Conservation (phyloP, 805 yeast genomes). For the Saturnispora hagleri region DNA sequence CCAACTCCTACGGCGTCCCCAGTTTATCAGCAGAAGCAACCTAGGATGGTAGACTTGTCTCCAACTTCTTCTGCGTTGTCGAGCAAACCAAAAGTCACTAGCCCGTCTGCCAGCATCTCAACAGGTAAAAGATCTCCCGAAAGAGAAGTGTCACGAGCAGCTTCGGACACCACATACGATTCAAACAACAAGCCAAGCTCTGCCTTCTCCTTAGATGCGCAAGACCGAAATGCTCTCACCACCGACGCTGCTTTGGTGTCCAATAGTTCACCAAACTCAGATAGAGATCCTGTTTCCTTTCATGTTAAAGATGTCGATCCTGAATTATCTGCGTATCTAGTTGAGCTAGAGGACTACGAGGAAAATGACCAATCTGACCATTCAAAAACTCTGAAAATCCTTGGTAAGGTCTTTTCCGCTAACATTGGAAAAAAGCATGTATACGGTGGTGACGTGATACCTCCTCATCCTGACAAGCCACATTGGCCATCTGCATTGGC, state of each 20-base stretch:
- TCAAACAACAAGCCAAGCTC: neutral
- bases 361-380: neutral
- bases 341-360: conserved; percentile 19
- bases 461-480: conserved; percentile 41
- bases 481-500: conserved; percentile 42
- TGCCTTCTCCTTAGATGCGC: neutral
- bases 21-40: neutral
- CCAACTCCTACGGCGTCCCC: neutral
- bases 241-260: neutral
- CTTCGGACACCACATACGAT: neutral
- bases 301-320: conserved; percentile 32
- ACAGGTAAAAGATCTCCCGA: neutral
- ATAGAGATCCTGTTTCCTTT: conserved; percentile 12
- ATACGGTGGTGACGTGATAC: conserved; percentile 36
- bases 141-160: neutral
- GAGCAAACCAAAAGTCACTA: neutral
- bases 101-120: neutral
- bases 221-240: neutral
- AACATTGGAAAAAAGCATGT: conserved; percentile 19
- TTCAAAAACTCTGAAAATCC: conserved; percentile 9
- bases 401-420: conserved; percentile 18
- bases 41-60: neutral
- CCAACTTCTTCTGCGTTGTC: neutral
- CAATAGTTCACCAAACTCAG: neutral
- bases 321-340: conserved; percentile 37